Conservation (phyloP, 257 asterid species). For the Dorcoceras hygrometricum region DNA sequence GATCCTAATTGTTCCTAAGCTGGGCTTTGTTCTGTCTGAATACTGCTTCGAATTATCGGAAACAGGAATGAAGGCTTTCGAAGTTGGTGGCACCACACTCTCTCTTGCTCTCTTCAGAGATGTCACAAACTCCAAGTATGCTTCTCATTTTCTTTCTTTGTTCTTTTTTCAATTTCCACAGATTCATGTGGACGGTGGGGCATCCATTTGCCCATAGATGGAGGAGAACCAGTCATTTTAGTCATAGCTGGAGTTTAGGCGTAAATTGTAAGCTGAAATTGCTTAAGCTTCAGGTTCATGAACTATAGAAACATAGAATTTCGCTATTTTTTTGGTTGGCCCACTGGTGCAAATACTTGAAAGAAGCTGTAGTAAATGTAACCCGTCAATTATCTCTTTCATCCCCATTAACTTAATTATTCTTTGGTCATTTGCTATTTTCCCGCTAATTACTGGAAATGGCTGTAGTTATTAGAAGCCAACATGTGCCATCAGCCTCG, state of each 20-base stretch:
- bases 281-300: neutral
- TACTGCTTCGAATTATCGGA: no score
- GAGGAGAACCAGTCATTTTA: neutral
- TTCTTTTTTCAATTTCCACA: no score
- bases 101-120: conserved; percentile 73
- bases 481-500: no score
- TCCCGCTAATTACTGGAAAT: neutral
- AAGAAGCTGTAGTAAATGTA: neutral
- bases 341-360: neutral
- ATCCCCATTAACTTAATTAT: neutral
- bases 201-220: neutral
- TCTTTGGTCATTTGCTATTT: neutral
- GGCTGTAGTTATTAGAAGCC: neutral
- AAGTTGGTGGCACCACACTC: conserved; percentile 54
- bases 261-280: neutral
- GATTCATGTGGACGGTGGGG: no score
- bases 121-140: conserved; percentile 86
- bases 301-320: neutral
- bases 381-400: no score
- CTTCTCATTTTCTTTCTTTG: neutral
- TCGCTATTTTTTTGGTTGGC: neutral
- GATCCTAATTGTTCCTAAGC: neutral
- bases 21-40: neutral
- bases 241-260: neutral
- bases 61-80: conserved; percentile 63